These are phyloP conservation scores for Alternaria sp. DNA, from an alignment of 2,329 filamentous ascomycete genomes.

Conservation along the genomic window DNA sequence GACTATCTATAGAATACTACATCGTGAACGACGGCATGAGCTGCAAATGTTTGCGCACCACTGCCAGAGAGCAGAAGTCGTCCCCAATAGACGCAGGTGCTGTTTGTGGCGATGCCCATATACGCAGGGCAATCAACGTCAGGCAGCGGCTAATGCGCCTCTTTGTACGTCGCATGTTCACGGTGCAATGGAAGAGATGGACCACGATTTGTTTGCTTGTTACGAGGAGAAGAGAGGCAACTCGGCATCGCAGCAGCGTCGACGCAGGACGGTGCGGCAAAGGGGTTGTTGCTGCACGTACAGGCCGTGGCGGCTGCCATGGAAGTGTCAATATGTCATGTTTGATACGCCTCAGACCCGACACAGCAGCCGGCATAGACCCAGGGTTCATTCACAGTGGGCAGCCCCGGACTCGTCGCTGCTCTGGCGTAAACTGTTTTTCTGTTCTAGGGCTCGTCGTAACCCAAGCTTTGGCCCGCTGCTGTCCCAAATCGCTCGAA, in stretches of 20 bases:
- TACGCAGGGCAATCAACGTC: conserved; percentile 13
- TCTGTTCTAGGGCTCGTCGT: conserved; percentile 38
- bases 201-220: background rate
- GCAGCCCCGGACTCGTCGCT: conserved; percentile 22
- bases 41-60: background rate
- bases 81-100: background rate
- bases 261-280: background rate
- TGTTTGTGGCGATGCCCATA: background rate
- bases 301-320: background rate
- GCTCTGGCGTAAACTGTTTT: conserved; percentile 41
- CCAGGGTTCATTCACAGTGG: conserved; percentile 19
- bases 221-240: background rate
- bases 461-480: conserved; percentile 42
- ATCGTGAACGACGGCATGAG: background rate
- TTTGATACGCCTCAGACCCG: conserved; percentile 15
- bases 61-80: background rate
- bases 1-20: conserved; percentile 4
- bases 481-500: conserved; percentile 43
- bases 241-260: background rate
- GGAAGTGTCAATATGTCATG: conserved; percentile 4
- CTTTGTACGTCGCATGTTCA: conserved; percentile 19
- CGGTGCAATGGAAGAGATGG: conserved; percentile 18
- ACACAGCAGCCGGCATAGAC: conserved; percentile 17
- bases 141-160: conserved; percentile 26
- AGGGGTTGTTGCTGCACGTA: background rate